Evolutionary conservation across 2,329 filamentous ascomycete species (phyloP), one percentile per base, ranked within the genome.

Genomic region (Exophiala sideris): DNA sequence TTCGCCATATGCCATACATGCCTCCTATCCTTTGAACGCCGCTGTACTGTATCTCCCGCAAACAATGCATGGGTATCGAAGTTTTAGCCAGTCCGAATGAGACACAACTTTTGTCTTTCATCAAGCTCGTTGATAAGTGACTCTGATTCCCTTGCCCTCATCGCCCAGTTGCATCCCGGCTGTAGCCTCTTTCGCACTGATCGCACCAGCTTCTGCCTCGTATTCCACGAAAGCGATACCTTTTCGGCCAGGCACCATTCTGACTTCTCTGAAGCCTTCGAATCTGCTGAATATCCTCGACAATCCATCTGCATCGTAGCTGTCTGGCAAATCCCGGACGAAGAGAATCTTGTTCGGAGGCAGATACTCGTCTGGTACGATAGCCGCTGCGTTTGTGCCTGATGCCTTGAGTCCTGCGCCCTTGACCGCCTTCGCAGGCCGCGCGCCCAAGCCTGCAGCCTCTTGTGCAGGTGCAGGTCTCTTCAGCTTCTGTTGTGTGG

Each of bases 181-280:
- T 32, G 90, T 95, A 60, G 87, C 90, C 78, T 97, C 92, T 79
- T 96, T 97, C 14, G 94, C 94, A 50, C 85, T 86, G 65, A 96
- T 96, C 24, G 94, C 91, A 39, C 89, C 91, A 45, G 86, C 81
- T 74, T 97, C 91, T 62, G 83, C 85, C 66, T 96, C 90, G 74
- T 97, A 99, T 72, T 99, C 94, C 56, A 96, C 90, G 71, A 99
- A 99, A 0, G 91, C 94, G 70, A 99, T 91, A 2, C 90, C 90
- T 60, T 84, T 86, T 48, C 92, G 80, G 29, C 90, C 88, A 5
- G 92, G 91, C 42, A 97, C 92, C 68, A 90, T 73, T 66, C 94
- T 84, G 42, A 96, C 89, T 76, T 99, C 94, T 68, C 87, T 87
- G 78, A 99, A 96, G 21, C 92, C 92, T 59, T 95, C 89, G 75